Percentiles rank a stretch among this genome's conserved stretches.
phyloP scores from a whole-genome alignment of 192 early-diverging fungal genomes.

The Allomyces javanicus region DNA sequence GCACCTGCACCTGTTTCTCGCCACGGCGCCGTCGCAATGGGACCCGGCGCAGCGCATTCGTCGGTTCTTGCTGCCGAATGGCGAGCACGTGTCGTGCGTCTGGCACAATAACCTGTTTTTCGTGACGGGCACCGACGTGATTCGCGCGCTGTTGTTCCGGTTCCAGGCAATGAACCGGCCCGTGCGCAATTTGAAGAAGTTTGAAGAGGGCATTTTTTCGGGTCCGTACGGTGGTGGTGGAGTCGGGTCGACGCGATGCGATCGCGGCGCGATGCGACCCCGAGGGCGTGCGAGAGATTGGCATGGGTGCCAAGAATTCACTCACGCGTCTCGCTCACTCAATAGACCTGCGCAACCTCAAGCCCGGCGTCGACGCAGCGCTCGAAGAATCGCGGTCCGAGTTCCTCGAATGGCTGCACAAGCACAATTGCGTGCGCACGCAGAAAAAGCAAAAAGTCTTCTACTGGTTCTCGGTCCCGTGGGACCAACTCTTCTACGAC shows the following conservation, averaged over 20 bases:
- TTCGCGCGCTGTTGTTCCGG: slow-evolving; percentile 69
- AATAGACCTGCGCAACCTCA: slow-evolving; percentile 75
- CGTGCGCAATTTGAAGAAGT: slow-evolving; percentile 79
- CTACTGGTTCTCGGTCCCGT: slow-evolving; percentile 88
- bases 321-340: no score
- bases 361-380: slow-evolving; percentile 80
- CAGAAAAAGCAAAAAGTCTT: slow-evolving; percentile 87
- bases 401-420: slow-evolving; percentile 84
- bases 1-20: slow-evolving; percentile 34
- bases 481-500: slow-evolving; percentile 85
- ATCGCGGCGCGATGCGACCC: no score
- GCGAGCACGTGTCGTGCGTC: slow-evolving; percentile 79
- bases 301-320: no score
- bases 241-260: no score
- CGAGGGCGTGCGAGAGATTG: no score
- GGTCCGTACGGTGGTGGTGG: no score
- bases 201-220: slow-evolving; percentile 94
- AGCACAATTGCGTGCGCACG: slow-evolving; percentile 20
- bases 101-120: slow-evolving; percentile 82
- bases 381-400: slow-evolving; percentile 85
- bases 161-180: slow-evolving; percentile 79
- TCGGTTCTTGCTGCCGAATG: slow-evolving; percentile 50
- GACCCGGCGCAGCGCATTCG: slow-evolving; percentile 31
- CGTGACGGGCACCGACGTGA: slow-evolving; percentile 94
- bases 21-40: slow-evolving; percentile 49